phyloP scores from a whole-genome alignment of 768 basidiomycete genomes.

The Mycena rosella region DNA sequence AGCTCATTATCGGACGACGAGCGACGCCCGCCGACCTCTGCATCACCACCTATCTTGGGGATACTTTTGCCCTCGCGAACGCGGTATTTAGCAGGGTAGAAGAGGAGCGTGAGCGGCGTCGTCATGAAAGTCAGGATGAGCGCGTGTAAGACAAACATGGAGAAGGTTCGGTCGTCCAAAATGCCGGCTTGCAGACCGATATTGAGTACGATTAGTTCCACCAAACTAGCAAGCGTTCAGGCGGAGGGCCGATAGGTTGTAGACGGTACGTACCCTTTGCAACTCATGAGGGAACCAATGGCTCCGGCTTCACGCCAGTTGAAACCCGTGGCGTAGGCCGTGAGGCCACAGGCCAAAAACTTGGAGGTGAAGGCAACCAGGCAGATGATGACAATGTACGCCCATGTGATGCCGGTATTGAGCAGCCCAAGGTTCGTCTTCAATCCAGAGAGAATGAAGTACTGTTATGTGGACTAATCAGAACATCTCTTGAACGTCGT shows the following conservation, averaged over 20 bases:
- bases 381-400: conserved; percentile 80
- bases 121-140: conserved; percentile 86
- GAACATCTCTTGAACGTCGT: conserved; percentile 3
- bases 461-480: conserved; percentile 55
- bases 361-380: conserved; percentile 84
- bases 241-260: background rate
- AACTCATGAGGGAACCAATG: conserved; percentile 90
- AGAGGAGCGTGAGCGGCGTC: conserved; percentile 82
- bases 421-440: conserved; percentile 85
- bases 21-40: conserved; percentile 35
- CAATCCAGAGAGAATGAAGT: conserved; percentile 85
- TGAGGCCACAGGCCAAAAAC: conserved; percentile 74
- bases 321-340: conserved; percentile 75
- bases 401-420: conserved; percentile 84
- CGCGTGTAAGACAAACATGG: conserved; percentile 90
- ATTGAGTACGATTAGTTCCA: conserved; percentile 94
- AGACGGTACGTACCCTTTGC: conserved; percentile 75
- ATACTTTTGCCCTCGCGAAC: conserved; percentile 42
- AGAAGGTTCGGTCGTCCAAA: conserved; percentile 76
- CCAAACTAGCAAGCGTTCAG: conserved; percentile 57
- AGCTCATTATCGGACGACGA: conserved; percentile 50
- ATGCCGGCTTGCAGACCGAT: conserved; percentile 81
- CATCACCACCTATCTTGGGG: conserved; percentile 33
- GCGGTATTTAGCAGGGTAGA: conserved; percentile 80
- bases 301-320: conserved; percentile 83